A percentile compares a stretch with the other conserved stretches of the same genome.
Evolutionary conservation across 352 stramenopile species (phyloP).

Genomic region (Pythium rishiriense): DNA sequence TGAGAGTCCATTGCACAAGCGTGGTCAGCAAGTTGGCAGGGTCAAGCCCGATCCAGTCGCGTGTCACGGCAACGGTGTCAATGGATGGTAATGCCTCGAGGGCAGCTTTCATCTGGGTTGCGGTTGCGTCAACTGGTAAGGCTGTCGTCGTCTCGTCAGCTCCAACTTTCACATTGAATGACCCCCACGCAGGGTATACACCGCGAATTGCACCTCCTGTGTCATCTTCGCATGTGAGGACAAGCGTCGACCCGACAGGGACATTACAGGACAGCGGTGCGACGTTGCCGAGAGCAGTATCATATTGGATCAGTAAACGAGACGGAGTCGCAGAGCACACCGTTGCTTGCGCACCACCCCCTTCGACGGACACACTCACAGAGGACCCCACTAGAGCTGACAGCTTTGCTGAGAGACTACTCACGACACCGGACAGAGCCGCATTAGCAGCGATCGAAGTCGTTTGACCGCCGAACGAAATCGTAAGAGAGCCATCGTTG

Average conservation of each 20-base stretch:
- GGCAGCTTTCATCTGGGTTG: slow-evolving; percentile 46
- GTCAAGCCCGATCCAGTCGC: slow-evolving; percentile 73
- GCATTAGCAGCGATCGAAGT: slow-evolving; percentile 45
- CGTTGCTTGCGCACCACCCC: slow-evolving; percentile 36
- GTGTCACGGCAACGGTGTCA: slow-evolving; percentile 74
- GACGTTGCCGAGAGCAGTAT: slow-evolving; percentile 56
- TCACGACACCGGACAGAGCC: slow-evolving; percentile 33
- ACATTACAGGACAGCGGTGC: slow-evolving; percentile 42
- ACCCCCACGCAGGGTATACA: slow-evolving; percentile 87
- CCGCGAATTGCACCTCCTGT: slow-evolving; percentile 60
- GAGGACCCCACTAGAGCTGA: slow-evolving; percentile 34
- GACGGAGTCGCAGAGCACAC: slow-evolving; percentile 46
- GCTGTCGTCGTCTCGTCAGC: slow-evolving; percentile 42
- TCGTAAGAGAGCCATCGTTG: slow-evolving; percentile 47
- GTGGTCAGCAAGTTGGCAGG: slow-evolving; percentile 33
- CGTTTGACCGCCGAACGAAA: slow-evolving; percentile 49
- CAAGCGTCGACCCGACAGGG: slow-evolving; percentile 34
- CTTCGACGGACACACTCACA: slow-evolving; percentile 44
- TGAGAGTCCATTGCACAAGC: slow-evolving; percentile 73
- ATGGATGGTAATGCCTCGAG: slow-evolving; percentile 83
- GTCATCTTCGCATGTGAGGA: slow-evolving; percentile 45
- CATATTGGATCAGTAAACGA: slow-evolving; percentile 83
- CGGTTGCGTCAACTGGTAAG: slow-evolving; percentile 72
- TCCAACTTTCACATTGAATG: slow-evolving; percentile 66
- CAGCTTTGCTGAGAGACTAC: slow-evolving; percentile 35